A percentile compares a stretch with the other conserved stretches of the same genome.
These are phyloP conservation scores for Candolleomyces eurysporus DNA, from an alignment of 768 basidiomycete species.

Conservation along the genomic window DNA sequence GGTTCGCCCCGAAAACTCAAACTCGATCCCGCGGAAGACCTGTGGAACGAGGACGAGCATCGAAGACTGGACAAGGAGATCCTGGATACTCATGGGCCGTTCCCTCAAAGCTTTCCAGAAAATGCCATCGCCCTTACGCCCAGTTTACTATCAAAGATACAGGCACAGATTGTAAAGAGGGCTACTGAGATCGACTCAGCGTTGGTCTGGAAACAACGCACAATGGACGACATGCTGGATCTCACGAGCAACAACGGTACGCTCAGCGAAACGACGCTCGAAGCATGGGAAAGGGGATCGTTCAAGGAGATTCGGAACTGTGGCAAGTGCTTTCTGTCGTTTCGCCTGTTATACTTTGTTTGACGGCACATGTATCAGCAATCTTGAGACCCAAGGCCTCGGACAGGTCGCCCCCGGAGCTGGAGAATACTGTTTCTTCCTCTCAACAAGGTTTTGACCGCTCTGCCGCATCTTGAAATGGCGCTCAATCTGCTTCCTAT, in stretches of 20 bases:
- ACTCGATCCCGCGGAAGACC: neutral
- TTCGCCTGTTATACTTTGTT: slow-evolving; percentile 7
- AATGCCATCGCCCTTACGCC: neutral
- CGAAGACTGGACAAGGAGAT: neutral
- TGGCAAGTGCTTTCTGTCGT: slow-evolving; percentile 3
- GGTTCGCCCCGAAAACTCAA: neutral
- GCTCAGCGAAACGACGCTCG: neutral
- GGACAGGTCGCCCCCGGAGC: neutral
- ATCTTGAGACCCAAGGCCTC: neutral
- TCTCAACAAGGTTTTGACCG: neutral
- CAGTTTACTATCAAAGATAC: neutral
- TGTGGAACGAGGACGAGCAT: neutral
- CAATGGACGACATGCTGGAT: too few species aligned
- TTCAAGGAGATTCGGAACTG: neutral
- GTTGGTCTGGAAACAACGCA: neutral
- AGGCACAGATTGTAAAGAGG: neutral
- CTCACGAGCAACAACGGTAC: neutral
- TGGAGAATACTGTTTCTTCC: neutral
- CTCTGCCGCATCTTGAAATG: neutral
- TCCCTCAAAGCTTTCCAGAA: neutral
- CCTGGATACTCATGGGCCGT: neutral
- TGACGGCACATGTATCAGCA: neutral
- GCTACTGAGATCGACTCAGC: neutral
- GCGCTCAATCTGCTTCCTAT: neutral
- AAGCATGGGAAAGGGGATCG: neutral